Percentiles rank a stretch among this genome's conserved stretches.
These are phyloP conservation scores for Lepiota brunneoincarnata DNA, from an alignment of 768 basidiomycete genomes.

Conservation along the genomic window DNA sequence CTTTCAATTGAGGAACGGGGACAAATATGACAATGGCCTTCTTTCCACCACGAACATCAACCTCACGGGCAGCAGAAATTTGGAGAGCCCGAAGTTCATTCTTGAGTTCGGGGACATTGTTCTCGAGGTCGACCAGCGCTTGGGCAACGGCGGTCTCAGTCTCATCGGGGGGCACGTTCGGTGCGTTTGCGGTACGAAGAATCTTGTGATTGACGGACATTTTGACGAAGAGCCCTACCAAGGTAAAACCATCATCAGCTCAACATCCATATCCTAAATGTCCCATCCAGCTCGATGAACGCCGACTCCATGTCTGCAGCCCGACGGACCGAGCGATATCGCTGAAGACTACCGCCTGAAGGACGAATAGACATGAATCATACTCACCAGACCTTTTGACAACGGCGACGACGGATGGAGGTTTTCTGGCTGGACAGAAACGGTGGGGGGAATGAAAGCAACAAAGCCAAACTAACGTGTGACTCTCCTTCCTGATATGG, in stretches of 20 bases:
- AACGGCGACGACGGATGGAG: conserved; percentile 42
- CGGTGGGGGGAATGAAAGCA: conserved; percentile 26
- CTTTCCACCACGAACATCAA: conserved; percentile 98
- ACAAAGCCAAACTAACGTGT: conserved; percentile 27
- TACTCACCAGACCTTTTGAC: conserved; percentile 72
- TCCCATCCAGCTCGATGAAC: conserved; percentile 57
- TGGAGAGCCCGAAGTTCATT: conserved; percentile 91
- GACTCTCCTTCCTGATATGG: background rate
- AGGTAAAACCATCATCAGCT: conserved; percentile 26
- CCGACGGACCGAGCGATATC: conserved; percentile 18
- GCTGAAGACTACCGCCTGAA: conserved; percentile 21
- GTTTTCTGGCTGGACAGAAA: conserved; percentile 29
- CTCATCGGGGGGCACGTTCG: conserved; percentile 84
- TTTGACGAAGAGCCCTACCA: conserved; percentile 39
- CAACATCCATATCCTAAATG: conserved; percentile 42
- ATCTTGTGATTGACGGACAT: conserved; percentile 89
- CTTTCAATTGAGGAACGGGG: conserved; percentile 95
- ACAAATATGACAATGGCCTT: conserved; percentile 99
- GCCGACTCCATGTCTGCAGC: conserved; percentile 18
- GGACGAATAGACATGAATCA: conserved; percentile 28
- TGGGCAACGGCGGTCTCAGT: conserved; percentile 91
- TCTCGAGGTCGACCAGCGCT: conserved; percentile 95
- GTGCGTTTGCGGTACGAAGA: conserved; percentile 94
- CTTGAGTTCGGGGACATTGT: conserved; percentile 98
- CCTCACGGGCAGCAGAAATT: conserved; percentile 97